phyloP scores from a whole-genome alignment of 768 basidiomycete genomes.

The Boletellus ananas region DNA sequence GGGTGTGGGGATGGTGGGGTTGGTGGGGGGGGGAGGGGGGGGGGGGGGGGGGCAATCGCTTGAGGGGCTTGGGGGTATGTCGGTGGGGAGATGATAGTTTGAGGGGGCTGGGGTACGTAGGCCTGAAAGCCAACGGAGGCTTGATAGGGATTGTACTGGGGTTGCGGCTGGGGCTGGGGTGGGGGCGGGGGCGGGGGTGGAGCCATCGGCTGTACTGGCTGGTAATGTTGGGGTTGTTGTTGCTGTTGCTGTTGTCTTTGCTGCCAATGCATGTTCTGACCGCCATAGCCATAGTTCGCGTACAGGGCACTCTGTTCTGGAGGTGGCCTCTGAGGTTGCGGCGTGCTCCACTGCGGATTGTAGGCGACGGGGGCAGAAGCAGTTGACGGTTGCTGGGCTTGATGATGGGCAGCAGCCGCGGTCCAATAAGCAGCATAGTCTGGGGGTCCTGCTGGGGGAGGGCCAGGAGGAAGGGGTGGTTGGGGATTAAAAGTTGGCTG shows the following conservation, averaged over 20 bases:
- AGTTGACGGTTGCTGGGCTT: slow-evolving; percentile 28
- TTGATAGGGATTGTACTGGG: slow-evolving; percentile 75
- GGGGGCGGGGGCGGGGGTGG: slow-evolving; percentile 49
- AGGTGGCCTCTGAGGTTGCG: slow-evolving; percentile 63
- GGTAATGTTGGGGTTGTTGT: slow-evolving; percentile 42
- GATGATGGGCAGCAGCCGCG: slow-evolving; percentile 49
- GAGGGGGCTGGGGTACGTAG: slow-evolving; percentile 62
- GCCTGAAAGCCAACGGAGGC: slow-evolving; percentile 61
- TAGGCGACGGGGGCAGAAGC: slow-evolving; percentile 48
- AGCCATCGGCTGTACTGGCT: slow-evolving; percentile 47
- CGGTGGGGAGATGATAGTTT: slow-evolving; percentile 47
- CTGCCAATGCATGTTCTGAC: slow-evolving; percentile 58
- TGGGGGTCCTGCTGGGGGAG: slow-evolving; percentile 66
- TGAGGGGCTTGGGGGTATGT: slow-evolving; percentile 45
- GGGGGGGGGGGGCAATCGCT: slow-evolving; percentile 37
- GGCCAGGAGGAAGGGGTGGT: slow-evolving; percentile 77
- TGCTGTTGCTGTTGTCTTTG: slow-evolving; percentile 61
- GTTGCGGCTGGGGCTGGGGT: slow-evolving; percentile 56
- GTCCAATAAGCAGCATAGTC: slow-evolving; percentile 82
- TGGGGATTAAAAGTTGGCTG: slow-evolving; percentile 66
- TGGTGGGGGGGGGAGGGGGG: too few species aligned
- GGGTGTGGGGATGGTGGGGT: too few species aligned
- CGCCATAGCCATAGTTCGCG: slow-evolving; percentile 89
- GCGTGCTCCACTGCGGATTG: slow-evolving; percentile 62
- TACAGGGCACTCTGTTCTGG: slow-evolving; percentile 82